Base-by-base conservation (phyloP, 2,329 filamentous ascomycete genomes). In the Clonostachys solani region DNA sequence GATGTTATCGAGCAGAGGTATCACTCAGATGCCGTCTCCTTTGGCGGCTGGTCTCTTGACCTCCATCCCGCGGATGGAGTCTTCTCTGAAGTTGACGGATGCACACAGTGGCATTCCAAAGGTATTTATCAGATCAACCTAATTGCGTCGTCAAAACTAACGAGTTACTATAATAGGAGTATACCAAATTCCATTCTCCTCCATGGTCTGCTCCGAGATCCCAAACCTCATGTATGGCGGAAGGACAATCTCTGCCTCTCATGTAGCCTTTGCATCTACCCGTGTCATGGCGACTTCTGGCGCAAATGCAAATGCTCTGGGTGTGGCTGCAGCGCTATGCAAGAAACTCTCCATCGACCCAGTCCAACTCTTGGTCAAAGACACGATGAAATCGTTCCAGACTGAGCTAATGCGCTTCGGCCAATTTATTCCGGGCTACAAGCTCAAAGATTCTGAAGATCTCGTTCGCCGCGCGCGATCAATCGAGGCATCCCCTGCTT, bases 251-350 rank as follows among this genome's bases (percentile, higher is more conserved):
- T 58, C 56, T 4, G 53, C 54, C 4, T 52, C 52, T 0, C 56
- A 57, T 42, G 56, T 58, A 12, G 56, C 54, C 1, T 58, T 58
- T 40, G 56, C 49, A 2, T 58, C 56, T 7, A 56, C 56, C 5
- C 49, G 56, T n/a, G 56, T 58, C 35, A 57, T 58, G 56, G 56
- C 56, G 10, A 58, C 54, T 3, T 56, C 47, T 15, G 56, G 56
- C 38, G 50, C 53, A 43, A 58, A 57, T 35, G 50, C 54, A 42
- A 56, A 56, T 23, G 54, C 56, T 6, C 48, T 58, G 1, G 56
- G 56, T 9, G 47, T 58, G 4, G 56, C 56, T 2, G 54, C 49
- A 2, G 49, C 49, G 4, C 43, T 58, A 18, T 58, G 56, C 50
- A 56, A 56, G 48, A 43, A 43, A 13, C 43, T 53, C 3, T 40